Evolutionary conservation across 139 green algal genomes (phyloP), one percentile per base, ranked within the genome.

Genomic region (Nannochloris sp.): DNA sequence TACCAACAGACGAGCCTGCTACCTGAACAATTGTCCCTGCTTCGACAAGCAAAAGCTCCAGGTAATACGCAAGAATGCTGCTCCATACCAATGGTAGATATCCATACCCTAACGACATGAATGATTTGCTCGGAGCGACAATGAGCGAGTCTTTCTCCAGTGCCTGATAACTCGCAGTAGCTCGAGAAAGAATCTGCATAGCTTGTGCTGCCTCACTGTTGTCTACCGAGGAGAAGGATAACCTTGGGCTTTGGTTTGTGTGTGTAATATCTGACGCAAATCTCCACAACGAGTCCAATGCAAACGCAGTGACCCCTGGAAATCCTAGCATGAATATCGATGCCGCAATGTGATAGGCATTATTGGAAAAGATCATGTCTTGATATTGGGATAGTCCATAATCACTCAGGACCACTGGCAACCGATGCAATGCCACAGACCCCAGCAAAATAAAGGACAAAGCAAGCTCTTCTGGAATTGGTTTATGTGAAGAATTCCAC

Each of bases 361-460:
- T 40, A 34, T 40, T 9, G 34, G 44, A 46, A 31, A 68, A 57
- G 43, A 54, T 15, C 18, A 53, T 19, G 18, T 24, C 18, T 15
- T 55, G 5, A 25, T 29, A 43, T 29, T 59, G 2, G 55, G 27
- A 37, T 21, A 77, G 5, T 6, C 66, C 72, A 49, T 81, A 56
- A 57, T 81, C 67, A 12, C 1, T 19, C 5, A 44, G 31, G 10
- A 87, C 50, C 11, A 51, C 34, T 12, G 78, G 72, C 36, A 87
- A 57, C 21, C 73, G 37, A 71, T 90, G 83, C 48, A 86, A 60
- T 56, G 66, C 80, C 24, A 86, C 79, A 60, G 75, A 60, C 0
- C 86, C 86, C 57, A 90, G 63, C 51, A 93, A 76, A 66, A 90
- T 80, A 65, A 88, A 88, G 66, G 84, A 62, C 21, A 93, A 71